These are phyloP conservation scores for Rhodotorula taiwanensis DNA, from an alignment of 768 basidiomycete genomes.

Conservation along the genomic window DNA sequence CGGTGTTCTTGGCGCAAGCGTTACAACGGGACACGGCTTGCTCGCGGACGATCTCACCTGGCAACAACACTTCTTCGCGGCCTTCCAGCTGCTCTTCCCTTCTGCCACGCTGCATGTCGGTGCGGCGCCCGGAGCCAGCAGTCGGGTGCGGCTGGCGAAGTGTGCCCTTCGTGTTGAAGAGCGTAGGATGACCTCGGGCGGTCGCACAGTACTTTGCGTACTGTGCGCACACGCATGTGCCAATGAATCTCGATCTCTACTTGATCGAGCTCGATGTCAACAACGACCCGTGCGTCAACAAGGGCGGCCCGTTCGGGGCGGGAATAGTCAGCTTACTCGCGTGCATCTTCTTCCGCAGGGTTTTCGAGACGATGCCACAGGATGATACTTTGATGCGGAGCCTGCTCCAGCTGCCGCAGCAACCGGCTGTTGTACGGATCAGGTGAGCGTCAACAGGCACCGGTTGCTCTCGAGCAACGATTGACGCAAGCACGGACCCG, in stretches of 20 bases:
- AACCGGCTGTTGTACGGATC: conserved; percentile 19
- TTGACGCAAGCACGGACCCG: too few species aligned
- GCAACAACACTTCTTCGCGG: conserved; percentile 15
- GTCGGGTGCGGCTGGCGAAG: not conserved
- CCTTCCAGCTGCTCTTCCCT: conserved; percentile 21
- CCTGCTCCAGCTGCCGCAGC: conserved; percentile 15
- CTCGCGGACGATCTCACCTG: conserved; percentile 5
- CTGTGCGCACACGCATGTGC: conserved; percentile 19
- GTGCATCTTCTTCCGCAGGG: not conserved
- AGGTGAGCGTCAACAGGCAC: too few species aligned
- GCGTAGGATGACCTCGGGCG: not conserved
- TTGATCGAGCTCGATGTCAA: conserved; percentile 29
- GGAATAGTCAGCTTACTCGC: too few species aligned
- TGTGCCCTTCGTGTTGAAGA: not conserved
- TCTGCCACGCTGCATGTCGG: conserved; percentile 16
- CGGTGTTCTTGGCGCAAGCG: conserved; percentile 35
- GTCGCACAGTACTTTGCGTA: conserved; percentile 19
- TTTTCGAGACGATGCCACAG: conserved; percentile 4
- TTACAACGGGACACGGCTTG: conserved; percentile 18
- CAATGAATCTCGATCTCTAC: conserved; percentile 24
- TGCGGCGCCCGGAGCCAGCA: conserved; percentile 5
- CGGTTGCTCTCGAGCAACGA: too few species aligned
- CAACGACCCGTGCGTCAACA: conserved; percentile 1
- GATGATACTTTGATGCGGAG: conserved; percentile 22
- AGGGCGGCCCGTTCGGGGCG: too few species aligned